These are phyloP conservation scores for Chalaropsis thielavioides DNA, from an alignment of 2,329 filamentous ascomycete species.

Conservation along the genomic window DNA sequence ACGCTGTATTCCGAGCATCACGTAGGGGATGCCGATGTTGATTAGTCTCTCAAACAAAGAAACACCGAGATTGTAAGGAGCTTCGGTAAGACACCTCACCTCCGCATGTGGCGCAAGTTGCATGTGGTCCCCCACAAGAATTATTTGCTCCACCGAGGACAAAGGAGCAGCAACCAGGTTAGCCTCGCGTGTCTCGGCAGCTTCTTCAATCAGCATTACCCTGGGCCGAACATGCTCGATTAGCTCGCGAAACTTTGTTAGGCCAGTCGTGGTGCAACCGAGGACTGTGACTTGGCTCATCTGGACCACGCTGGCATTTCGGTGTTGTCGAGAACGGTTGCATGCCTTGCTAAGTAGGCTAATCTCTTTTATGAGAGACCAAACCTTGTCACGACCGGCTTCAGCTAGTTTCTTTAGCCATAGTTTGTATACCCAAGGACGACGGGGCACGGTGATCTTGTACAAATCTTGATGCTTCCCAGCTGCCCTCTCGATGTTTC, in stretches of 20 bases:
- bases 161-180: constrained; percentile 39
- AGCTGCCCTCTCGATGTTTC: constrained; percentile 18
- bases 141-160: constrained; percentile 37
- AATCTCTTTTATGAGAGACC: constrained; percentile 36
- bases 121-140: constrained; percentile 62
- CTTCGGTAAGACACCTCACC: constrained; percentile 40
- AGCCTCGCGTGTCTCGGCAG: constrained; percentile 59
- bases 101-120: constrained; percentile 60
- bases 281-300: constrained; percentile 31
- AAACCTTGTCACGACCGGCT: constrained; percentile 33
- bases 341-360: constrained; percentile 35
- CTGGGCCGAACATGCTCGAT: constrained; percentile 51
- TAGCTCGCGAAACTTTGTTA: constrained; percentile 65
- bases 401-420: constrained; percentile 43
- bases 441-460: constrained; percentile 37
- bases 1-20: constrained; percentile 53
- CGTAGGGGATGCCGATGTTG: constrained; percentile 47
- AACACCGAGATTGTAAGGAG: constrained; percentile 52
- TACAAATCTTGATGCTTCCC: constrained; percentile 38
- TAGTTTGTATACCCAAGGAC: constrained; percentile 52
- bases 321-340: constrained; percentile 43
- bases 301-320: constrained; percentile 34
- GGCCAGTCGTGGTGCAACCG: constrained; percentile 59
- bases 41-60: constrained; percentile 72
- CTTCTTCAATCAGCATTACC: constrained; percentile 63